These are phyloP conservation scores for Boletellus sp. DNA, from an alignment of 1,284 basidiomycete genomes.

Conservation along the genomic window DNA sequence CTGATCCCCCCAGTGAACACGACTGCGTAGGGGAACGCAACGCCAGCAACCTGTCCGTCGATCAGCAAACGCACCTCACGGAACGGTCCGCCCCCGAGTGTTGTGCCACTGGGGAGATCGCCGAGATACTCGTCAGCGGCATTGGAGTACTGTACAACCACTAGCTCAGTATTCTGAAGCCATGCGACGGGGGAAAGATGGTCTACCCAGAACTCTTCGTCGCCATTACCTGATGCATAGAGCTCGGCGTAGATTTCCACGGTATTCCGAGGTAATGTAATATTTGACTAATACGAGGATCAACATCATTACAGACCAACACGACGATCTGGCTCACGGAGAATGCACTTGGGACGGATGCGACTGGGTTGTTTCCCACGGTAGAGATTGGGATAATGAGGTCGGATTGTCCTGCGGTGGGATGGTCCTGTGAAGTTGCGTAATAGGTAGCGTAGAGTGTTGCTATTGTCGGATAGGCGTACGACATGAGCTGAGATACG, in stretches of 20 bases:
- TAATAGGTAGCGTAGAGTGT: slow-evolving; percentile 68
- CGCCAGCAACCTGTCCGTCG: slow-evolving; percentile 70
- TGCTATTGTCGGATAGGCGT: slow-evolving; percentile 39
- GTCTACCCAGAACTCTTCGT: slow-evolving; percentile 76
- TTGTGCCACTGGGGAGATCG: slow-evolving; percentile 51
- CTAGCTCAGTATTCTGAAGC: not conserved
- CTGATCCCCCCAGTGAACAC: slow-evolving; percentile 81
- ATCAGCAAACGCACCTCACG: slow-evolving; percentile 77
- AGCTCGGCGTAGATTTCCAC: slow-evolving; percentile 69
- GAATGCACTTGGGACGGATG: slow-evolving; percentile 69
- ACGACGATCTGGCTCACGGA: slow-evolving; percentile 44
- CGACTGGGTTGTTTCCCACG: slow-evolving; percentile 57
- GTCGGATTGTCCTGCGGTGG: slow-evolving; percentile 57
- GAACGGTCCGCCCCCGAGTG: slow-evolving; percentile 66
- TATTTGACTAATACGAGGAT: slow-evolving; percentile 46
- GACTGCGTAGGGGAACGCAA: slow-evolving; percentile 73
- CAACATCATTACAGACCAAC: not conserved
- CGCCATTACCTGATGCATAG: slow-evolving; percentile 66
- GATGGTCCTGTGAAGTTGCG: slow-evolving; percentile 50
- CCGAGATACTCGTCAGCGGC: slow-evolving; percentile 56
- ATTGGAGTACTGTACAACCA: slow-evolving; percentile 61
- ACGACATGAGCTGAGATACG: not conserved
- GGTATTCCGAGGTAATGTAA: slow-evolving; percentile 66
- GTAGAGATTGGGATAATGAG: slow-evolving; percentile 68
- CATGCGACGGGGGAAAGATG: slow-evolving; percentile 2